A percentile compares a stretch with the other conserved stretches of the same genome.
phyloP scores from a whole-genome alignment of 306 rosid species.

The Medicago lupulina region DNA sequence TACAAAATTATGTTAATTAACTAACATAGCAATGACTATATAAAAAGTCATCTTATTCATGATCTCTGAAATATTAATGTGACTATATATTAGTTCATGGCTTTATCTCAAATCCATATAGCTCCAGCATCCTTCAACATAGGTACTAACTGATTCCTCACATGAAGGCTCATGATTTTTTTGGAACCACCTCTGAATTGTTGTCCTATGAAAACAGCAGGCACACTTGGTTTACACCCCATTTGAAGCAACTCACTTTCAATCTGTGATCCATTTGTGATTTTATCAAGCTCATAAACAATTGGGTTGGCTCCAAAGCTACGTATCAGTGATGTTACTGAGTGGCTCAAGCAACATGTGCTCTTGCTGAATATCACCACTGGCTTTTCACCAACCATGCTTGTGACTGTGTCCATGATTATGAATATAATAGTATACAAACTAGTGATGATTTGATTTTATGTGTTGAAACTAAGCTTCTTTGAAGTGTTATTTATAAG shows the following conservation, averaged over 20 bases:
- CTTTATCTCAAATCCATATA: conserved; percentile 63
- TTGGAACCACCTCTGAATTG: conserved; percentile 67
- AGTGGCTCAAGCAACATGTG: conserved; percentile 67
- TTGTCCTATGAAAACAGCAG: conserved; percentile 76
- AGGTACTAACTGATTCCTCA: conserved; percentile 63
- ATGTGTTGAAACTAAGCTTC: conserved; percentile 19
- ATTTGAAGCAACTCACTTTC: conserved; percentile 64
- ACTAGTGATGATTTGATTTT: neutral
- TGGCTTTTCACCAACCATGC: conserved; percentile 67
- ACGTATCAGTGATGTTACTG: conserved; percentile 65
- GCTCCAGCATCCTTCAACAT: conserved; percentile 68
- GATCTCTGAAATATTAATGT: conserved; percentile 15
- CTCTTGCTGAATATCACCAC: conserved; percentile 90
- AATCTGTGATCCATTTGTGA: conserved; percentile 61
- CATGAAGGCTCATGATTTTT: conserved; percentile 65
- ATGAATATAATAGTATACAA: neutral
- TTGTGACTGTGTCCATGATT: conserved; percentile 50
- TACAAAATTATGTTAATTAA: too few relatives aligned
- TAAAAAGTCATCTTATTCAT: conserved; percentile 19
- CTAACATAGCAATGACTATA: too few relatives aligned
- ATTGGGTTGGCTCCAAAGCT: conserved; percentile 73
- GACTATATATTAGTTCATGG: neutral
- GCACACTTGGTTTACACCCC: conserved; percentile 75
- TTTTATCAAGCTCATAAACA: conserved; percentile 76
- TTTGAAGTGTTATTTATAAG: conserved; percentile 54